Evolutionary conservation across 2,329 filamentous ascomycete genomes (phyloP).

Genomic region (Pyrenochaeta sp.): DNA sequence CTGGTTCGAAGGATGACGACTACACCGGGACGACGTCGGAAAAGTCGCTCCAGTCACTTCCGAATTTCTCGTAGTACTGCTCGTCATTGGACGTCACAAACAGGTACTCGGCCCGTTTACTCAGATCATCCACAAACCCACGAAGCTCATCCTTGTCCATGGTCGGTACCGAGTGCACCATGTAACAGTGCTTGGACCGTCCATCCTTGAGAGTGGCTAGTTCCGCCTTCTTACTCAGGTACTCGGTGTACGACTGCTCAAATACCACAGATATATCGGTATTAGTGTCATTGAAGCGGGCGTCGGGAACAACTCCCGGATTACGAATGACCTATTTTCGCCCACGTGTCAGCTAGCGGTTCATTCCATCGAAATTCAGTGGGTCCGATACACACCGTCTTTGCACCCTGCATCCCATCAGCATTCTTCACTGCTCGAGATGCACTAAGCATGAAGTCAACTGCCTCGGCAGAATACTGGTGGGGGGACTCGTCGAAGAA

Average conservation of each 20-base stretch:
- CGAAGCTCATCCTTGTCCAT: conserved; percentile 1
- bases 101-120: conserved; percentile 6
- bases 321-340: conserved; percentile 6
- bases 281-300: conserved; percentile 5
- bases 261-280: conserved; percentile 9
- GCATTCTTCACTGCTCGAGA: conserved; percentile 1
- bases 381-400: conserved; percentile 1
- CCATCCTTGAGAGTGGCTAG: not conserved
- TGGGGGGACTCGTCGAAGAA: conserved; percentile 8
- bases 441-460: conserved; percentile 1
- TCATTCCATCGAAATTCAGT: not conserved
- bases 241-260: conserved; percentile 8
- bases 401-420: not conserved
- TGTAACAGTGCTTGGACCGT: conserved; percentile 2
- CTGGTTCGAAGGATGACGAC: too few species aligned
- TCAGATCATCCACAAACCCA: conserved; percentile 5
- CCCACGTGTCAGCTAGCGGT: not conserved
- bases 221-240: not conserved
- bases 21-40: not conserved
- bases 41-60: conserved; percentile 6
- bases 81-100: conserved; percentile 9
- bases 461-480: not conserved
- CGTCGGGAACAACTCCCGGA: conserved; percentile 7
- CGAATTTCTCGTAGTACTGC: conserved; percentile 12
- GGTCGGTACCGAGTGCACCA: conserved; percentile 9